Percentiles rank a stretch among this genome's conserved stretches.
Evolutionary conservation across 2,329 filamentous ascomycete genomes (phyloP).

Genomic region (Ophiostoma tasmaniense): DNA sequence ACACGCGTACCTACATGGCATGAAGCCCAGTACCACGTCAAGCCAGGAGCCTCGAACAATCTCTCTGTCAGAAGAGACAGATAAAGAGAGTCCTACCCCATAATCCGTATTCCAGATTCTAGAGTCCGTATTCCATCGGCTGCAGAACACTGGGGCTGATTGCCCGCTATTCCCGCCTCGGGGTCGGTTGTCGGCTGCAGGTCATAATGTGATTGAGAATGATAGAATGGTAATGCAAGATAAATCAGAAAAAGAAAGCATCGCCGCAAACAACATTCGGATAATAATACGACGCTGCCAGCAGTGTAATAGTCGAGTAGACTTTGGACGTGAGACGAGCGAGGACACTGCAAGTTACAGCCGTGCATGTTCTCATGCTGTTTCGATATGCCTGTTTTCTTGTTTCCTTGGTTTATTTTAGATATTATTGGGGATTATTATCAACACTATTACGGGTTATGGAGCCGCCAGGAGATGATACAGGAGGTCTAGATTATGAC

Average conservation of each 20-base stretch:
- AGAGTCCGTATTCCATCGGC: background rate
- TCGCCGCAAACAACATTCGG: background rate
- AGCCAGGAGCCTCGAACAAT: background rate
- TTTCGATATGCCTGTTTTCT: background rate
- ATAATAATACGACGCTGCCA: background rate
- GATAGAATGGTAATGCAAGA: background rate
- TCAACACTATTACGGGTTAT: background rate
- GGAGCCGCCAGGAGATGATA: background rate
- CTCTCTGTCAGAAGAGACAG: background rate
- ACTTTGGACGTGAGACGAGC: slow-evolving; percentile 3
- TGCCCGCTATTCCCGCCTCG: slow-evolving; percentile 12
- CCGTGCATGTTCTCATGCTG: background rate
- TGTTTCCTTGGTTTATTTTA: no score
- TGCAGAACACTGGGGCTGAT: slow-evolving; percentile 1
- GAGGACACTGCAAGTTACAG: background rate
- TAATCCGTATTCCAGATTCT: background rate
- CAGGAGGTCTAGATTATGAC: background rate
- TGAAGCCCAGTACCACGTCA: background rate
- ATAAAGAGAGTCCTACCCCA: no score
- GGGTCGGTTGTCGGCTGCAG: slow-evolving; percentile 9
- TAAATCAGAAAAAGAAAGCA: background rate
- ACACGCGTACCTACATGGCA: background rate
- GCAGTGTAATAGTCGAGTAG: background rate
- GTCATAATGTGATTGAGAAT: slow-evolving; percentile 5
- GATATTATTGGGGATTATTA: no score